Evolutionary conservation across 106 monocot species (phyloP), one percentile per base, ranked within the genome.

Genomic region (Chionographis japonica): DNA sequence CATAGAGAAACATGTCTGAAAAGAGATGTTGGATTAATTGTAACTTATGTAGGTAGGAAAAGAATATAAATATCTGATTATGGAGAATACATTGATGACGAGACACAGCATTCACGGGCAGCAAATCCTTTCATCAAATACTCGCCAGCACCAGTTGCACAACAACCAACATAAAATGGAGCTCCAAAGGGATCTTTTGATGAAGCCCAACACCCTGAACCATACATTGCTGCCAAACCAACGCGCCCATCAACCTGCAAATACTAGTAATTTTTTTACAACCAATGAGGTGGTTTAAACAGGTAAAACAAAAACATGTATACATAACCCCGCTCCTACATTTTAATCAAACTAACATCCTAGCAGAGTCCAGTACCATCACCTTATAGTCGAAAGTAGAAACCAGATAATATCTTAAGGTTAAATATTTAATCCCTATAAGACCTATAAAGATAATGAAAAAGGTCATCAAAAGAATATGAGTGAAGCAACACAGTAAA

Each of bases 171-270:
- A 67, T 84, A 37, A 75, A 79, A 88, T 72, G 88, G 85, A 67
- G 83, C 58, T 52, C 94, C 91, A 84, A 89, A 85, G 1, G 82
- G 80, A 68, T 80, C 97, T 82, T 69, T 97, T 53, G 80, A 83
- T 71, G 95, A 86, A 67, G 97, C 97, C 97, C 97, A 97, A 72
- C 86, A 97, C 1, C 97, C 97, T 19, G 89, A 84, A 63, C 97
- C 97, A 78, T 89, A 97, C 80, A 80, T 89, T 17, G 89, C 97
- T 39, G 92, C 97, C 81, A 97, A 79, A 55, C 97, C 97, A 54
- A 97, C 68, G n/a, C 97, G 97, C 7, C 97, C 97, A 83, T 97
- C 89, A 56, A 97, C 78, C 97, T 92, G 60, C 62, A 57, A 50
- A 14, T 4, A 42, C 1, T 8, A 8, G 8, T 12, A 37, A 37